These are phyloP conservation scores for Microthlaspi erraticum DNA, from an alignment of 345 rosid species.

Conservation along the genomic window DNA sequence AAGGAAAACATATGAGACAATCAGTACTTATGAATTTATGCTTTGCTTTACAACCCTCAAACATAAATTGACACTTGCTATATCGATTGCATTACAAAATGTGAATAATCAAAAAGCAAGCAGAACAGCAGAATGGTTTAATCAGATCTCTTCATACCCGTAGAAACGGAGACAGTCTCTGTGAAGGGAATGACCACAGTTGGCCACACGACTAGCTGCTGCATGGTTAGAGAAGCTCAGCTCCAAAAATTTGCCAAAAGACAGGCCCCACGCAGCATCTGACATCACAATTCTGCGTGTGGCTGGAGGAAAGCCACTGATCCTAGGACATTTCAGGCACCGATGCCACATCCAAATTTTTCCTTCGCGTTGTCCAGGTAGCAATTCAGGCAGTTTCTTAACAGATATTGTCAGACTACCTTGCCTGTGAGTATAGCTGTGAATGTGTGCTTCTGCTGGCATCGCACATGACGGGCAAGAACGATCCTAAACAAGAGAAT, in stretches of 20 bases:
- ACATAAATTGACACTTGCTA: conserved; percentile 28
- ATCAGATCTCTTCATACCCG: conserved; percentile 61
- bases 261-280: conserved; percentile 97
- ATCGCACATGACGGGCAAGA: conserved; percentile 77
- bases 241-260: conserved; percentile 96
- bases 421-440: conserved; percentile 92
- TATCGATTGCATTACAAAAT: background rate
- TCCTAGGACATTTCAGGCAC: conserved; percentile 89
- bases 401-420: conserved; percentile 97
- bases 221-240: conserved; percentile 99
- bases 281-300: conserved; percentile 96
- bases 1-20: conserved; percentile 36
- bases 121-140: background rate
- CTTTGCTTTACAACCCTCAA: conserved; percentile 23
- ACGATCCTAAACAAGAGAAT: conserved; percentile 55
- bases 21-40: conserved; percentile 24
- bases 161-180: conserved; percentile 99
- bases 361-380: conserved; percentile 91
- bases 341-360: conserved; percentile 99
- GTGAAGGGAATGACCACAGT: conserved; percentile 97
- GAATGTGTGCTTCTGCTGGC: conserved; percentile 98
- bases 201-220: conserved; percentile 98
- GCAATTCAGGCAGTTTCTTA: conserved; percentile 66
- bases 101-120: conserved; percentile 17
- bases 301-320: conserved; percentile 85